phyloP scores from a whole-genome alignment of 345 rosid genomes.

The Firmiana major region DNA sequence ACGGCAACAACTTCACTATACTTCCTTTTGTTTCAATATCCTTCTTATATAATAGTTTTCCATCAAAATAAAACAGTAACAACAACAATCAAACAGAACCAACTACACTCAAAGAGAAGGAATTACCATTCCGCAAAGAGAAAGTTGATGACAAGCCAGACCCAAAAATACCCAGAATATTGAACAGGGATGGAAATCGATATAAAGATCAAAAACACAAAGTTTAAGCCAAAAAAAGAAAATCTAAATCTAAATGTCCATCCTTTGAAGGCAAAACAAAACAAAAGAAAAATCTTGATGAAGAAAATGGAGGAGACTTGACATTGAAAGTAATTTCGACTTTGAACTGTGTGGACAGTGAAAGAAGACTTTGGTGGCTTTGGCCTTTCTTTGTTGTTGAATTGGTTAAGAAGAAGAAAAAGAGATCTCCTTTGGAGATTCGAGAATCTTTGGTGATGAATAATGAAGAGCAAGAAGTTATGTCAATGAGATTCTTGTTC shows the following conservation, averaged over 20 bases:
- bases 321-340: slow-evolving; percentile 1
- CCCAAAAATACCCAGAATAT: slow-evolving; percentile 3
- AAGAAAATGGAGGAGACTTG: background rate
- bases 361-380: background rate
- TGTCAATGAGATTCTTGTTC: too few relatives aligned
- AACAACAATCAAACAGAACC: background rate
- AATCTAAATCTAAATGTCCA: background rate
- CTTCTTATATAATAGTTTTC: background rate
- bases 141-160: background rate
- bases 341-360: background rate
- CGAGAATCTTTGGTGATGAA: background rate
- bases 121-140: background rate
- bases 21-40: background rate
- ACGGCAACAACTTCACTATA: background rate
- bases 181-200: background rate
- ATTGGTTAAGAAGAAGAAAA: background rate
- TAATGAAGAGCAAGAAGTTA: too few relatives aligned
- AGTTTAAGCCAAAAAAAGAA: background rate
- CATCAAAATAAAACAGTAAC: background rate
- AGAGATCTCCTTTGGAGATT: background rate
- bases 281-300: slow-evolving; percentile 3
- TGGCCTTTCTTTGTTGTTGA: background rate
- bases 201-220: background rate
- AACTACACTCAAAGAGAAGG: background rate
- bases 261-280: background rate